Evolutionary conservation across 2,329 filamentous ascomycete species (phyloP).

Genomic region (Colletotrichum tanaceti): DNA sequence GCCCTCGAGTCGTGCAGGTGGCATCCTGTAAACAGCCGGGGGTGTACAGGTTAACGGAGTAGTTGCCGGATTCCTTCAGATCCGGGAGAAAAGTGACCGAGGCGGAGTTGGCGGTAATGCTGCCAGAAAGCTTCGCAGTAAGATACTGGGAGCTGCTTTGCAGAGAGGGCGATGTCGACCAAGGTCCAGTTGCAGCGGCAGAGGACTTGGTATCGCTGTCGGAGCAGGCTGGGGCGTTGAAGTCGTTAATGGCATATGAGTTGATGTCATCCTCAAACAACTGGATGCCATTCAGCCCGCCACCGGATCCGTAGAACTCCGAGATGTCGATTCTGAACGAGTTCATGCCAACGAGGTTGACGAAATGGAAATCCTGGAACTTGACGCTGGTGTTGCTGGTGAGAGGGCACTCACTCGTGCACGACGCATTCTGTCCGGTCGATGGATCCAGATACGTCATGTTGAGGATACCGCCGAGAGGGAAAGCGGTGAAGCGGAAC

Average conservation of each 20-base stretch:
- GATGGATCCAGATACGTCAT: conserved; percentile 86
- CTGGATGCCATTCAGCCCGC: conserved; percentile 86
- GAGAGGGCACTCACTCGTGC: conserved; percentile 87
- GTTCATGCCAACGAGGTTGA: conserved; percentile 89
- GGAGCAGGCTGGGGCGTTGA: conserved; percentile 86
- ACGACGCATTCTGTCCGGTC: conserved; percentile 75
- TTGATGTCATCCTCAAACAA: conserved; percentile 88
- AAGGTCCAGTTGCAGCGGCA: conserved; percentile 78
- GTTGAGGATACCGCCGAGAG: conserved; percentile 94
- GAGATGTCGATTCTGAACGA: conserved; percentile 86
- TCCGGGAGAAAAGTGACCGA: conserved; percentile 85
- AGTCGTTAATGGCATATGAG: conserved; percentile 84
- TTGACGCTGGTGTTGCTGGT: conserved; percentile 72
- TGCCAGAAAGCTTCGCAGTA: conserved; percentile 70
- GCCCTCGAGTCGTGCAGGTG: conserved; percentile 80
- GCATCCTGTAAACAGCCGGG: conserved; percentile 87
- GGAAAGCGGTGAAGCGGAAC: conserved; percentile 86
- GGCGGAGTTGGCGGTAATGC: conserved; percentile 68
- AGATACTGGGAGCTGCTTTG: conserved; percentile 82
- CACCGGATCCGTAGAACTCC: conserved; percentile 87
- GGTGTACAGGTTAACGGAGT: conserved; percentile 90
- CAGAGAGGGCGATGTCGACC: conserved; percentile 75
- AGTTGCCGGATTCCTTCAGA: conserved; percentile 89
- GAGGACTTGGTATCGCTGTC: conserved; percentile 71
- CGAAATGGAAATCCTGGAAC: conserved; percentile 92